phyloP scores from a whole-genome alignment of 257 asterid species.

The Voacanga thouarsii region DNA sequence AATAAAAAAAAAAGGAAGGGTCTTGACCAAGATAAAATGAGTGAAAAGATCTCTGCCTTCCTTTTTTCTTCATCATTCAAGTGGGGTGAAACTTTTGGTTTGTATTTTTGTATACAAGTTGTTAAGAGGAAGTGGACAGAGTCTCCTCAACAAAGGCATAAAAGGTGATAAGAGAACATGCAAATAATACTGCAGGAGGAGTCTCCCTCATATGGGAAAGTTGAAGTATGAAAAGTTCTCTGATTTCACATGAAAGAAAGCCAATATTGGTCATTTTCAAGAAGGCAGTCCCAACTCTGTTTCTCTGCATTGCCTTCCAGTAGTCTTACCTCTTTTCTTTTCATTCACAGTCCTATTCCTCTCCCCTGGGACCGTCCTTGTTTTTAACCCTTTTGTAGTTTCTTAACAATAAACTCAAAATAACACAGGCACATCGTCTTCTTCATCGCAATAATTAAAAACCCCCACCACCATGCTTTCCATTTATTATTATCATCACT shows the following conservation, averaged over 20 bases:
- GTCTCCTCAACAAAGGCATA: not conserved
- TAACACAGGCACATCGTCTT: too few relatives aligned
- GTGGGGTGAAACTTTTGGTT: not conserved
- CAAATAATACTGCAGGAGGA: not conserved
- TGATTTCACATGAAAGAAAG: constrained; percentile 1
- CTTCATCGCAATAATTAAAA: too few relatives aligned
- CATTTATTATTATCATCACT: too few relatives aligned
- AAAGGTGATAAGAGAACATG: not conserved
- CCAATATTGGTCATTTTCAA: constrained; percentile 4
- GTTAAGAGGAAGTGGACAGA: not conserved
- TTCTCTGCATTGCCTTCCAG: not conserved
- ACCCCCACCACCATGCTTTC: too few relatives aligned
- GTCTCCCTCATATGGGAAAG: not conserved
- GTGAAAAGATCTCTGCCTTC: too few relatives aligned
- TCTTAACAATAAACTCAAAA: too few relatives aligned
- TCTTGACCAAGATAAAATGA: too few relatives aligned
- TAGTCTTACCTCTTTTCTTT: not conserved
- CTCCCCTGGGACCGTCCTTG: not conserved
- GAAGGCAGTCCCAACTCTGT: not conserved
- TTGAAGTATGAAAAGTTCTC: not conserved
- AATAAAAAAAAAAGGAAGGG: too few relatives aligned
- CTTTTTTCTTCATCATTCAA: too few relatives aligned
- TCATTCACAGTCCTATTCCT: not conserved
- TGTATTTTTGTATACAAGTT: not conserved
- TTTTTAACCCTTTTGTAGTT: too few relatives aligned